Conservation (phyloP, 805 yeast species). For the Cyberlindnera galapagoensis region DNA sequence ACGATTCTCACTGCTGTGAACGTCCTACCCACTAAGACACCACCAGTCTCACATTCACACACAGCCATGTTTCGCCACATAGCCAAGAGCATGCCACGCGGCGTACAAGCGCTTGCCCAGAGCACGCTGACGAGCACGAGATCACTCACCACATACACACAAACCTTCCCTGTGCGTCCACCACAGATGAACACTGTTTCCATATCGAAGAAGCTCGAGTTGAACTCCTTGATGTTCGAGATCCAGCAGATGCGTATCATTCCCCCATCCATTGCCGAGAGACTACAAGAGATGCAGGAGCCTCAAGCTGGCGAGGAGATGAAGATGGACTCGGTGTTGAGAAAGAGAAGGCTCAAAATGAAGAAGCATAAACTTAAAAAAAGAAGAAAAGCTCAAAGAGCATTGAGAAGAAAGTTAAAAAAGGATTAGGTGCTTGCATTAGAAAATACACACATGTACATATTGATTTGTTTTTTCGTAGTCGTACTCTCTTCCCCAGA, state of each 20-base stretch:
- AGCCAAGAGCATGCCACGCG: too few species aligned
- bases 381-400: constrained; percentile 91
- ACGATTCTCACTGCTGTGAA: too few species aligned
- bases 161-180: constrained; percentile 10
- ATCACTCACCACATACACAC: constrained; percentile 8
- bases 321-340: constrained; percentile 57
- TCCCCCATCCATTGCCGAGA: constrained; percentile 17
- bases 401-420: constrained; percentile 56
- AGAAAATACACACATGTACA: neutral
- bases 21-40: too few species aligned
- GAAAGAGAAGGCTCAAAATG: constrained; percentile 91
- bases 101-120: too few species aligned
- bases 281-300: constrained; percentile 13
- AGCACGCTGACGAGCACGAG: neutral
- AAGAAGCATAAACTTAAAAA: constrained; percentile 95
- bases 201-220: neutral
- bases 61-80: too few species aligned
- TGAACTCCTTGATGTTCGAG: constrained; percentile 7
- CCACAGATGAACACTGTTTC: neutral
- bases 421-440: constrained; percentile 15
- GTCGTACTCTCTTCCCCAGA: too few species aligned
- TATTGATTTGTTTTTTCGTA: too few species aligned
- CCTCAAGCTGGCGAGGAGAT: constrained; percentile 9
- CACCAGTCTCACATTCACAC: too few species aligned
- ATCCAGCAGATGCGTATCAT: constrained; percentile 16